Percentiles rank a stretch among this genome's conserved stretches.
Conservation (phyloP, 2,329 filamentous ascomycete species). For the Fusarium sp. region DNA sequence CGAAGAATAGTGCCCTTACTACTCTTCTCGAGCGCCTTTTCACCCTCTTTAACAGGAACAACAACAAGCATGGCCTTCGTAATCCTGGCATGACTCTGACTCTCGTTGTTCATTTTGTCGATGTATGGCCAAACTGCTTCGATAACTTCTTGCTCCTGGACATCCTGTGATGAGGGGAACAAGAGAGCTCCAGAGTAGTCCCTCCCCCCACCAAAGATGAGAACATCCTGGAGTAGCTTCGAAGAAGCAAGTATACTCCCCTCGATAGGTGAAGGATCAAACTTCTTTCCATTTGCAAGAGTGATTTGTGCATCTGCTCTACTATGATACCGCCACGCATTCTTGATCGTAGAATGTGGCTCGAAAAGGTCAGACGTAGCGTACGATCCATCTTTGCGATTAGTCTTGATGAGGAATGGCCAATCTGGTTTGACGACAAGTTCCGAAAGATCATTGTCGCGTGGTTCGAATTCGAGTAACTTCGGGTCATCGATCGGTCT, state of each 20-base stretch:
- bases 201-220: conserved; percentile 70
- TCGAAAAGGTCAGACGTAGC: conserved; percentile 73
- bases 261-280: conserved; percentile 72
- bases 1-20: conserved; percentile 72
- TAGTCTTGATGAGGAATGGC: conserved; percentile 69
- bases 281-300: conserved; percentile 75
- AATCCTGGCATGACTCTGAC: conserved; percentile 63
- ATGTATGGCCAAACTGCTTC: conserved; percentile 56
- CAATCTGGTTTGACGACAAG: conserved; percentile 65
- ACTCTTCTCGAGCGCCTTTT: conserved; percentile 62
- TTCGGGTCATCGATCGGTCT: conserved; percentile 51
- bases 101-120: conserved; percentile 59
- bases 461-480: conserved; percentile 59
- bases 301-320: conserved; percentile 71
- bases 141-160: conserved; percentile 51
- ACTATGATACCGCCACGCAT: conserved; percentile 72
- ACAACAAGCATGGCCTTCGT: conserved; percentile 62
- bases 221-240: conserved; percentile 60
- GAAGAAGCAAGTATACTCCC: conserved; percentile 60
- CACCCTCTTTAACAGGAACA: conserved; percentile 45
- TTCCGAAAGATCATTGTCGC: conserved; percentile 58
- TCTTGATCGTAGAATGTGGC: conserved; percentile 60
- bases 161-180: conserved; percentile 53
- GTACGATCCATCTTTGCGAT: conserved; percentile 69
- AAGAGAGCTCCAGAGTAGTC: conserved; percentile 68